A percentile compares a stretch with the other conserved stretches of the same genome.
phyloP scores from a whole-genome alignment of 2,329 filamentous ascomycete species.

The Epichloe festucae region DNA sequence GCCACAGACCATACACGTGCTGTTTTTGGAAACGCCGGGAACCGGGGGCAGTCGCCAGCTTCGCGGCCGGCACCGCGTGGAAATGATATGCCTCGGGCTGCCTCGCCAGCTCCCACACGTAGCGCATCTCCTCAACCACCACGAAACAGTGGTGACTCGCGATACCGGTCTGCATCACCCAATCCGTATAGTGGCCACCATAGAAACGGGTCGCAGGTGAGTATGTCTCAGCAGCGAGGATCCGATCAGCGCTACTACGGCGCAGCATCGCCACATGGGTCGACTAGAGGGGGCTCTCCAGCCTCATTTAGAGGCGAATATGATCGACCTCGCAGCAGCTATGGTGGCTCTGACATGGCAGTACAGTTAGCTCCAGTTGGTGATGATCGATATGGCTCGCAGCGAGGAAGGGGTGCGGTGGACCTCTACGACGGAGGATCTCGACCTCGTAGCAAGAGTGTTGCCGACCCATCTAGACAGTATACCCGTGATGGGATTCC shows the following conservation, averaged over 20 bases:
- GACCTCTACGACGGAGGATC: constrained; percentile 41
- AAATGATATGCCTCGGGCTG: constrained; percentile 43
- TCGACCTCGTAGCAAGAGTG: constrained; percentile 63
- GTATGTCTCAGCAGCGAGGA: constrained; percentile 28
- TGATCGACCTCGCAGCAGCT: constrained; percentile 37
- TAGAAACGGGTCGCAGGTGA: constrained; percentile 24
- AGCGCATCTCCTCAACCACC: constrained; percentile 53
- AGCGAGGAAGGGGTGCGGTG: constrained; percentile 39
- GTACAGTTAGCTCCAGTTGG: constrained; percentile 50
- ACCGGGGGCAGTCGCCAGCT: constrained; percentile 23
- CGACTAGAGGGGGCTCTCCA: constrained; percentile 34
- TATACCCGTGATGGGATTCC: constrained; percentile 76
- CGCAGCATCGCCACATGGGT: constrained; percentile 37
- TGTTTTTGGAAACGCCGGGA: constrained; percentile 43
- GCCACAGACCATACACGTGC: constrained; percentile 72
- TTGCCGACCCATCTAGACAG: constrained; percentile 69
- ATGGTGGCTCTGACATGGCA: constrained; percentile 45
- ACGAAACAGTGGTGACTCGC: constrained; percentile 33
- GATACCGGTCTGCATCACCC: constrained; percentile 43
- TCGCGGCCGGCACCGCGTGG: constrained; percentile 48
- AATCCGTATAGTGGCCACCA: constrained; percentile 44
- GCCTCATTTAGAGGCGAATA: constrained; percentile 31
- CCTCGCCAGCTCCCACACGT: constrained; percentile 58
- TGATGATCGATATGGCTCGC: constrained; percentile 46
- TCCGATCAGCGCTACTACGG: constrained; percentile 39